Conservation (phyloP, 2,329 filamentous ascomycete species). For the Kalaharituber pfeilii region DNA sequence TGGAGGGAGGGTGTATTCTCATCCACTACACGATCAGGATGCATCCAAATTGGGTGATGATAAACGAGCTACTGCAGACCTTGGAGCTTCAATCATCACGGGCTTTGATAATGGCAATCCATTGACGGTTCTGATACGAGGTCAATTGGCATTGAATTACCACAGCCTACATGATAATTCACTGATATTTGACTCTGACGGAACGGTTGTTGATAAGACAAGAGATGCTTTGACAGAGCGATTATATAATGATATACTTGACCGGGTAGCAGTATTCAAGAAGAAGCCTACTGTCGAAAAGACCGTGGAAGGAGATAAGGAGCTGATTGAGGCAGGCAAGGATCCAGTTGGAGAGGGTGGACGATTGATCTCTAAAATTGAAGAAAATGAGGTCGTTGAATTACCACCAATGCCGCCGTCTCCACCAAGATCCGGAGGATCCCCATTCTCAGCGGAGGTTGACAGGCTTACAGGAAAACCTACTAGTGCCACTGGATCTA, state of each 20-base stretch:
- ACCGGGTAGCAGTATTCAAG: constrained; percentile 79
- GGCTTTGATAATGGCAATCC: constrained; percentile 94
- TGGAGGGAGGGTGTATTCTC: constrained; percentile 86
- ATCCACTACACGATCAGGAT: constrained; percentile 44
- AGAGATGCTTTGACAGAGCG: constrained; percentile 74
- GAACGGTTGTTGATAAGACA: constrained; percentile 56
- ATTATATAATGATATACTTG: constrained; percentile 85
- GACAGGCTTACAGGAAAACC: constrained; percentile 33
- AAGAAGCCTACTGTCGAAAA: constrained; percentile 53
- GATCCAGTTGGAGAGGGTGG: constrained; percentile 55
- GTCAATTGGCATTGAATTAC: constrained; percentile 73
- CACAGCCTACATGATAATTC: constrained; percentile 60
- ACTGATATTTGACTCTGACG: constrained; percentile 74
- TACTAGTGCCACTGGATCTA: constrained; percentile 14
- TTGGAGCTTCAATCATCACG: constrained; percentile 96
- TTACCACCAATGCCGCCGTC: constrained; percentile 37
- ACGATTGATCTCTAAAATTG: constrained; percentile 54
- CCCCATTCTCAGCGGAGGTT: constrained; percentile 46
- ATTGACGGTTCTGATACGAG: constrained; percentile 74
- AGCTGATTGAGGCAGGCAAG: constrained; percentile 63
- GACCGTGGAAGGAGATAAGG: constrained; percentile 64
- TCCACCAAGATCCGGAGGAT: constrained; percentile 31
- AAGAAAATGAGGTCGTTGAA: constrained; percentile 47
- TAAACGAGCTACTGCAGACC: constrained; percentile 66
- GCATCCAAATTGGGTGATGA: constrained; percentile 37